Conservation (phyloP, 2,329 filamentous ascomycete genomes). For the Neofusicoccum laricinum region DNA sequence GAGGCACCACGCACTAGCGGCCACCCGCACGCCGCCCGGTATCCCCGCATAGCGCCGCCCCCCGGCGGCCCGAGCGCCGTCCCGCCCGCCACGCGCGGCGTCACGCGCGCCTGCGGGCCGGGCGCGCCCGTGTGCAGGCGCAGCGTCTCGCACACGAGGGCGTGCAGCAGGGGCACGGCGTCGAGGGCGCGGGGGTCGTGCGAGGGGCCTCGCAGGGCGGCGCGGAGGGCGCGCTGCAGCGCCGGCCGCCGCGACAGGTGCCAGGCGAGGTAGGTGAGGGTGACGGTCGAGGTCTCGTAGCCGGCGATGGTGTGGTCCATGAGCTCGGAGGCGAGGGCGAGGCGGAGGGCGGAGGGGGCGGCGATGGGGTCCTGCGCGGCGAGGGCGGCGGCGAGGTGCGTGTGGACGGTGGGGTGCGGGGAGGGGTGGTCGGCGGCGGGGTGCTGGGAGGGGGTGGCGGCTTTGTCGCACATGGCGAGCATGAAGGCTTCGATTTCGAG, state of each 20-base stretch:
- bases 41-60: conserved; percentile 27
- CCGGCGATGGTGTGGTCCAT: conserved; percentile 76
- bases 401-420: background rate
- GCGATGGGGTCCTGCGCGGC: background rate
- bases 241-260: conserved; percentile 42
- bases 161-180: conserved; percentile 55
- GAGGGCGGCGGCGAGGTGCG: background rate
- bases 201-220: conserved; percentile 33
- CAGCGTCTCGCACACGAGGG: conserved; percentile 59
- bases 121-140: conserved; percentile 62
- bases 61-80: conserved; percentile 35
- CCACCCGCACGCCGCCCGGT: conserved; percentile 44
- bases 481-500: background rate
- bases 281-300: conserved; percentile 73
- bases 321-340: conserved; percentile 62
- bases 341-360: background rate
- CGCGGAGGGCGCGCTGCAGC: conserved; percentile 39
- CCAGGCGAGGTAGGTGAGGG: conserved; percentile 62
- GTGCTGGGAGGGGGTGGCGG: background rate
- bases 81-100: conserved; percentile 33
- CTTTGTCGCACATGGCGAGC: background rate
- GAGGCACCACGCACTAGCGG: conserved; percentile 46
- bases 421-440: background rate
- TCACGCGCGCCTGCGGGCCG: conserved; percentile 59
- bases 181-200: conserved; percentile 29